A percentile compares a stretch with the other conserved stretches of the same genome.
These are phyloP conservation scores for Kwoniella mangroviensis DNA, from an alignment of 768 basidiomycete genomes.

Conservation along the genomic window DNA sequence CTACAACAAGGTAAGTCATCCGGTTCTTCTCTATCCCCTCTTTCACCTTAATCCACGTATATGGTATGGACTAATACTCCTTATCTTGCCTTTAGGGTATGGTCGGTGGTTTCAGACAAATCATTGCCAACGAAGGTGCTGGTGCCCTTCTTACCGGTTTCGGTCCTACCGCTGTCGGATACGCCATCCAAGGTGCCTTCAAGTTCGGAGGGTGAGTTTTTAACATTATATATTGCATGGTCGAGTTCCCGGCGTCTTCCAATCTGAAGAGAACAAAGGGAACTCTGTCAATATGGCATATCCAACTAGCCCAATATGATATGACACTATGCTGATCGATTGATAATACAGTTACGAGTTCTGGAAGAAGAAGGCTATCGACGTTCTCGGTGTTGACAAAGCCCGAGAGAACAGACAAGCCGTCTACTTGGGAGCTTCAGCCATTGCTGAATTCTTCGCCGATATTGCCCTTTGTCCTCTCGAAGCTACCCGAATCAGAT, in stretches of 20 bases:
- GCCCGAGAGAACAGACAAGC: conserved; percentile 69
- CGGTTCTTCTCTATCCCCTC: background rate
- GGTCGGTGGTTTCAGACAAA: conserved; percentile 80
- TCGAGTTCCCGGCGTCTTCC: too few relatives aligned
- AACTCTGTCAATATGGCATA: too few relatives aligned
- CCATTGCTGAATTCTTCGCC: conserved; percentile 92
- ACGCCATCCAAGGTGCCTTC: conserved; percentile 96
- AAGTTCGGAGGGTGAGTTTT: conserved; percentile 79
- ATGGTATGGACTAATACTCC: too few relatives aligned
- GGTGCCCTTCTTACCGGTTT: conserved; percentile 92
- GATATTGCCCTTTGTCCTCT: conserved; percentile 94
- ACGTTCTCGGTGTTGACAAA: conserved; percentile 81
- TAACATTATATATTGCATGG: background rate
- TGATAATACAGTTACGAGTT: conserved; percentile 68
- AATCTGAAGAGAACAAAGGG: too few relatives aligned
- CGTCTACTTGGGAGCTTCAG: conserved; percentile 93
- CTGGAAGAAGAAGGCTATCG: conserved; percentile 93
- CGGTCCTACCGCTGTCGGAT: conserved; percentile 89
- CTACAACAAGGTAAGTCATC: conserved; percentile 56
- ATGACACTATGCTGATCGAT: background rate
- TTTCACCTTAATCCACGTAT: too few relatives aligned
- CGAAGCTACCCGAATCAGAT: conserved; percentile 65
- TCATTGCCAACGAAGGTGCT: conserved; percentile 84
- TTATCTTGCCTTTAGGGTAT: conserved; percentile 64
- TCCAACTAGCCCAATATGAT: too few relatives aligned